Conservation (phyloP, 2,329 filamentous ascomycete species). For the Cordyceps fumosorosea region DNA sequence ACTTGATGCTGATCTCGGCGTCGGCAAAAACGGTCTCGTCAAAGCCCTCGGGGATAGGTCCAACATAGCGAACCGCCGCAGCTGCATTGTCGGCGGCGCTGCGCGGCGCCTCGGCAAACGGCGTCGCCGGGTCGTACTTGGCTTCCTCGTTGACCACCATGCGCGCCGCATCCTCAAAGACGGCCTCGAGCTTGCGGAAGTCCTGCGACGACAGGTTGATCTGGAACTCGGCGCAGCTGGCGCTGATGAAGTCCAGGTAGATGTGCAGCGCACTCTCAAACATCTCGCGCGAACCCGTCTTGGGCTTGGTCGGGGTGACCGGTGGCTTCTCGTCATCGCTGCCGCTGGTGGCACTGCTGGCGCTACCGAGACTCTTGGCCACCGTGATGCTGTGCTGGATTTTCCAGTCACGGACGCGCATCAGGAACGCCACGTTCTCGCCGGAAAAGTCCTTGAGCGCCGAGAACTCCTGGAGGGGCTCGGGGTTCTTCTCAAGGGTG, state of each 20-base stretch:
- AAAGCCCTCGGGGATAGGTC: slow-evolving; percentile 46
- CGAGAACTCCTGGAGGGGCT: slow-evolving; percentile 54
- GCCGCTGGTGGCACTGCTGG: background rate
- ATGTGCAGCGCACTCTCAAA: slow-evolving; percentile 55
- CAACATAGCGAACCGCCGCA: slow-evolving; percentile 27
- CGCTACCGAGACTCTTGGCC: slow-evolving; percentile 17
- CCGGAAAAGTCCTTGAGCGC: slow-evolving; percentile 59
- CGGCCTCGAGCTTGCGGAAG: slow-evolving; percentile 43
- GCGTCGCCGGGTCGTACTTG: slow-evolving; percentile 34
- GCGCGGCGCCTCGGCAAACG: slow-evolving; percentile 32
- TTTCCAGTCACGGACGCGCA: slow-evolving; percentile 50
- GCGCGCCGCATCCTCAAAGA: slow-evolving; percentile 51
- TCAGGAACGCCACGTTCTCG: slow-evolving; percentile 62
- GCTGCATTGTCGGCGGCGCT: slow-evolving; percentile 16
- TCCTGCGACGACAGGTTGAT: slow-evolving; percentile 58
- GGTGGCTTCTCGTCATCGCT: slow-evolving; percentile 14
- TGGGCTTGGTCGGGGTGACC: slow-evolving; percentile 12
- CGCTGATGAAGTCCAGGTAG: slow-evolving; percentile 55
- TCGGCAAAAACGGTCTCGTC: slow-evolving; percentile 50
- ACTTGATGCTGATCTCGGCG: slow-evolving; percentile 56
- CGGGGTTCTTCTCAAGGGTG: slow-evolving; percentile 48
- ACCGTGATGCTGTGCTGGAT: slow-evolving; percentile 17
- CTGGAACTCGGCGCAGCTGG: slow-evolving; percentile 56
- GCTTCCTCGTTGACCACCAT: slow-evolving; percentile 34
- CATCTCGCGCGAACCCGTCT: slow-evolving; percentile 34